Conservation (phyloP, 78 protist genomes). For the Dictyostelium firmibasis region DNA sequence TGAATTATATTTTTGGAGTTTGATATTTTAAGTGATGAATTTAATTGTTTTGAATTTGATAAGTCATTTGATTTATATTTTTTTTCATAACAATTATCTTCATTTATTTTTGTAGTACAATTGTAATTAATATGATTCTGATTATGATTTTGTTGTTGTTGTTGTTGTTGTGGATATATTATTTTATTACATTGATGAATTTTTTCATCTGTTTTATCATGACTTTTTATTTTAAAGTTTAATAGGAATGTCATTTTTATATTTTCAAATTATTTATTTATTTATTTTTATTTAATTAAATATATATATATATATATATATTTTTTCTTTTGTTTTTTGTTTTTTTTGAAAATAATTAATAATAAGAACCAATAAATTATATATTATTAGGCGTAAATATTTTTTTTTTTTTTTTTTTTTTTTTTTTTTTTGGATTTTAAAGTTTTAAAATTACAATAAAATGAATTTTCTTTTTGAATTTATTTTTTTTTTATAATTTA, state of each 20-base stretch:
- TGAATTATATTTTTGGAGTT: background rate
- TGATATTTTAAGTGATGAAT: background rate
- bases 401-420: background rate
- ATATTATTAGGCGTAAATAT: background rate
- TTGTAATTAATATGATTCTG: background rate
- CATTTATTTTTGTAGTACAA: background rate
- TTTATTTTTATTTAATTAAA: background rate
- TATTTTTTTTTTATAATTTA: too few species aligned
- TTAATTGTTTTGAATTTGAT: background rate
- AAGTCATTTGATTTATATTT: background rate
- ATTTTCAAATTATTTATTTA: background rate
- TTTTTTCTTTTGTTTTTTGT: too few species aligned
- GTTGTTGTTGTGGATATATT: background rate
- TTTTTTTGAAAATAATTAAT: too few species aligned
- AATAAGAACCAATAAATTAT: too few species aligned
- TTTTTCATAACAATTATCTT: background rate
- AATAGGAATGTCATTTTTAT: background rate
- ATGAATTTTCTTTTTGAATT: background rate
- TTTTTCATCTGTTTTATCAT: background rate
- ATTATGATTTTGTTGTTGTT: background rate
- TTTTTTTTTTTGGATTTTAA: background rate
- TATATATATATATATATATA: background rate
- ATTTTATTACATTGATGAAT: background rate
- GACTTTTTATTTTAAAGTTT: background rate
- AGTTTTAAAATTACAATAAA: background rate